Evolutionary conservation across 805 yeast species (phyloP).

Genomic region (Grigorovia transvaalensis): DNA sequence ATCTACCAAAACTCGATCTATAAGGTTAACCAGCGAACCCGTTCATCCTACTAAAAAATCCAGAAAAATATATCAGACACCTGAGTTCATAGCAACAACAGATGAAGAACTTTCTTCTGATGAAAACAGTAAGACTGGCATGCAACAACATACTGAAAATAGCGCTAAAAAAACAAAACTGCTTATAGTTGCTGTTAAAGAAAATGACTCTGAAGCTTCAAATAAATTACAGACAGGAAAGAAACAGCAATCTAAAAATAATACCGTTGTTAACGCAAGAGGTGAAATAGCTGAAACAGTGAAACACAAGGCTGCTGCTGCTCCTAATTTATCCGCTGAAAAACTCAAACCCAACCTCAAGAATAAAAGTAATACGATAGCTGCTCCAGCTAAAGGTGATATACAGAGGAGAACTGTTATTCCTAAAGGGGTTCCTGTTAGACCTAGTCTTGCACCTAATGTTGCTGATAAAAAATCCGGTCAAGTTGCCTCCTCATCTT

Average conservation of each 20-base stretch:
- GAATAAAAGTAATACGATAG: not conserved
- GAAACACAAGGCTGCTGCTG: no score
- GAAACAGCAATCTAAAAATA: no score
- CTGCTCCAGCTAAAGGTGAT: not conserved
- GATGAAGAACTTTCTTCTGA: slow-evolving; percentile 3
- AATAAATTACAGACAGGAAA: no score
- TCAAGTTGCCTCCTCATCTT: not conserved
- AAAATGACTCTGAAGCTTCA: not conserved
- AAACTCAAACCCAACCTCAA: no score
- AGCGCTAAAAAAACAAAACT: not conserved
- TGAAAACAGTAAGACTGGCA: not conserved
- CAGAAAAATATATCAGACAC: slow-evolving; percentile 1
- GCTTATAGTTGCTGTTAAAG: not conserved
- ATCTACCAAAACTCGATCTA: not conserved
- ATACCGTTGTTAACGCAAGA: no score
- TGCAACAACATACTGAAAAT: not conserved
- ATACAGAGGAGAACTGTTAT: not conserved
- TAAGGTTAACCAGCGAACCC: not conserved
- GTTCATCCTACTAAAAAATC: not conserved
- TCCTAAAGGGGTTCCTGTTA: not conserved
- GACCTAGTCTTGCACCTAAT: not conserved
- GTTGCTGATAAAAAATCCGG: not conserved
- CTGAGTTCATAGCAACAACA: slow-evolving; percentile 3
- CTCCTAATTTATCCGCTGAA: no score
- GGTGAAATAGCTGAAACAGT: no score